phyloP scores from a whole-genome alignment of 768 basidiomycete species.

The Strobilomyces echinocephalus region DNA sequence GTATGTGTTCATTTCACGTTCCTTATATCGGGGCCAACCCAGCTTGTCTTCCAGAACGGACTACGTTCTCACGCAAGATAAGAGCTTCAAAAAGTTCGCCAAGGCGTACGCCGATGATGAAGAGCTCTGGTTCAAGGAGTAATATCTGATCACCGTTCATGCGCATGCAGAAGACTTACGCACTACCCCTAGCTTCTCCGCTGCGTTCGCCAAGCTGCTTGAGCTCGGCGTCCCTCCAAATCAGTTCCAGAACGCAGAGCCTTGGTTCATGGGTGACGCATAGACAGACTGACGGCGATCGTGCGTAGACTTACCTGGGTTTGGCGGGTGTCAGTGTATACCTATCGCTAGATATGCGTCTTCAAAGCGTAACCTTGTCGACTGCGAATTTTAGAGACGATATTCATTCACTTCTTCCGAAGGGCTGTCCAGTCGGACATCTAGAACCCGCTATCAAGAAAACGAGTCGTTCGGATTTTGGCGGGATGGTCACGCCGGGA shows the following conservation, averaged over 20 bases:
- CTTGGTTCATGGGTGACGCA: constrained; percentile 56
- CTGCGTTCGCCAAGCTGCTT: background rate
- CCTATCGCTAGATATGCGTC: background rate
- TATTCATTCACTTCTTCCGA: too few relatives aligned
- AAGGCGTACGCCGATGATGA: constrained; percentile 84
- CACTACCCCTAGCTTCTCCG: constrained; percentile 53
- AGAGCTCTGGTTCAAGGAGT: constrained; percentile 93
- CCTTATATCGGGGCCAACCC: background rate
- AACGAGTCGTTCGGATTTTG: too few relatives aligned
- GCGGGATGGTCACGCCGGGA: too few relatives aligned
- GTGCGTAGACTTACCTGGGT: background rate
- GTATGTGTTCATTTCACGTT: constrained; percentile 40
- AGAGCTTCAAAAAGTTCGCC: constrained; percentile 84
- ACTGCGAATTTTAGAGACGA: too few relatives aligned
- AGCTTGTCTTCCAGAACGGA: constrained; percentile 53
- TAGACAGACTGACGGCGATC: constrained; percentile 25
- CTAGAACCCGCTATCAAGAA: too few relatives aligned
- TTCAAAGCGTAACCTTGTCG: background rate
- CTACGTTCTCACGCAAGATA: constrained; percentile 85
- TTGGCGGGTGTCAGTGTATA: background rate
- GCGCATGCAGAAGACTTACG: background rate
- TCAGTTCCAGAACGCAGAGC: background rate
- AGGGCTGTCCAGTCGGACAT: too few relatives aligned
- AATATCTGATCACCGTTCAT: background rate
- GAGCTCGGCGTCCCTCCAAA: background rate